Percentiles rank a stretch among this genome's conserved stretches.
These are phyloP conservation scores for Neofusicoccum parvum DNA, from an alignment of 2,329 filamentous ascomycete species.

Conservation along the genomic window DNA sequence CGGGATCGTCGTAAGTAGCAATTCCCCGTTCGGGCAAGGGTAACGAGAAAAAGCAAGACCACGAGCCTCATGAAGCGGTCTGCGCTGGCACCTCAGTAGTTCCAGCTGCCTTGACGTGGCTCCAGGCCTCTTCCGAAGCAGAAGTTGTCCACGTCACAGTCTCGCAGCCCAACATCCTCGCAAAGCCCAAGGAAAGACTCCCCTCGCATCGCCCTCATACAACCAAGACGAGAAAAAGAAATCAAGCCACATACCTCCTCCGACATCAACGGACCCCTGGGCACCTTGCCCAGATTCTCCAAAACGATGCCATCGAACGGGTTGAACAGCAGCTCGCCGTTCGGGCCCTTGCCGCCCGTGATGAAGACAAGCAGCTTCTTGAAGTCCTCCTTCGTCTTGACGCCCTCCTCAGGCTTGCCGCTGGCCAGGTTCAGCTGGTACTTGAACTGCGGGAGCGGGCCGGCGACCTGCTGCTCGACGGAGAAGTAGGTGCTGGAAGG, in stretches of 20 bases:
- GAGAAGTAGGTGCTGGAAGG: slow-evolving; percentile 58
- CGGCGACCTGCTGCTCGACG: slow-evolving; percentile 62
- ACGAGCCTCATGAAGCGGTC: too few species aligned
- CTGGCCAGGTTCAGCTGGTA: slow-evolving; percentile 84
- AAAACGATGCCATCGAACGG: slow-evolving; percentile 65
- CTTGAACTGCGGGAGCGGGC: slow-evolving; percentile 66
- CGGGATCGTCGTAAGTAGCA: too few species aligned
- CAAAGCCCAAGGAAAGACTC: too few species aligned
- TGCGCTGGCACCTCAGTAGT: too few species aligned
- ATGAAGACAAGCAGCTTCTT: slow-evolving; percentile 70
- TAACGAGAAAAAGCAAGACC: too few species aligned
- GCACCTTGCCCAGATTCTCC: slow-evolving; percentile 62
- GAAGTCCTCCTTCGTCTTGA: slow-evolving; percentile 62
- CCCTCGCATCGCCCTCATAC: too few species aligned
- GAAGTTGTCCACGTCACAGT: too few species aligned
- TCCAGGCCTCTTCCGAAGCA: too few species aligned
- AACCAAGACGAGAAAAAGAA: neutral
- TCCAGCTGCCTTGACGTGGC: too few species aligned
- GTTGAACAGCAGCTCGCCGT: slow-evolving; percentile 61
- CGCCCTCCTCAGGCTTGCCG: slow-evolving; percentile 36
- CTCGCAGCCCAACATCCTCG: too few species aligned
- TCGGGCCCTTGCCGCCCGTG: slow-evolving; percentile 66
- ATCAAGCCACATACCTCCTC: slow-evolving; percentile 52
- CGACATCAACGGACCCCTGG: slow-evolving; percentile 61
- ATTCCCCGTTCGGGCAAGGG: neutral